phyloP scores from a whole-genome alignment of 1,284 basidiomycete species.

The Apiotrichum laibachii region DNA sequence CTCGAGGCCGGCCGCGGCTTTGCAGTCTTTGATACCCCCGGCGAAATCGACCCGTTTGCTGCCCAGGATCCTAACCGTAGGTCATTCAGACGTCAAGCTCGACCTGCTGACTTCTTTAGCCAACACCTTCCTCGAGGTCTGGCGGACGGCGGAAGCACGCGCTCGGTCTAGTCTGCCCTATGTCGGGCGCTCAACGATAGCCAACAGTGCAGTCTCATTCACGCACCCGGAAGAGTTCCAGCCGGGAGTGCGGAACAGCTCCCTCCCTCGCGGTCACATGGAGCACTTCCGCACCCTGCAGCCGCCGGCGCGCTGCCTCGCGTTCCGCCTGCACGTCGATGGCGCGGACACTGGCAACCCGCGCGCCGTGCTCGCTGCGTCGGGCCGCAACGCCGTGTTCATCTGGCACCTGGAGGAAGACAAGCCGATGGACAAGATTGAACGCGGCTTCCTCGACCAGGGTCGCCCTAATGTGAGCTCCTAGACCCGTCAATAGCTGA shows the following conservation, averaged over 20 bases:
- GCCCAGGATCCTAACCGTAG: constrained; percentile 1
- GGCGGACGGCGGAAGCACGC: constrained; percentile 29
- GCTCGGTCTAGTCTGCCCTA: constrained; percentile 10
- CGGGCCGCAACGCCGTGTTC: constrained; percentile 31
- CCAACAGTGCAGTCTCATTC: constrained; percentile 18
- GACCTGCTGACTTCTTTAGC: not conserved
- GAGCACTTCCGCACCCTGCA: constrained; percentile 34
- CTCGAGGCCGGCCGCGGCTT: constrained; percentile 42
- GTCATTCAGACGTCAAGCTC: not conserved
- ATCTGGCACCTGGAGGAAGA: constrained; percentile 42
- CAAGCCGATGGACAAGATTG: constrained; percentile 26
- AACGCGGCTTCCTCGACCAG: constrained; percentile 15
- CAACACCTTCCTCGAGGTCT: constrained; percentile 28
- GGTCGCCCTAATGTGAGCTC: constrained; percentile 25
- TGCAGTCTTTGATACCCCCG: constrained; percentile 29
- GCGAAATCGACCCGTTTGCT: constrained; percentile 5
- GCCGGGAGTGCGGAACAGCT: constrained; percentile 3
- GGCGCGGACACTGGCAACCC: constrained; percentile 19
- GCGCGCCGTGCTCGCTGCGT: constrained; percentile 32
- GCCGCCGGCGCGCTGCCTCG: constrained; percentile 32
- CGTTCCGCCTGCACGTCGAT: constrained; percentile 41
- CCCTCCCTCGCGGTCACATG: constrained; percentile 38
- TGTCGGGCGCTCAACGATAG: constrained; percentile 10
- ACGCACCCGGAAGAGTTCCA: constrained; percentile 9
- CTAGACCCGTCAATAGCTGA: constrained; percentile 2